These are phyloP conservation scores for Leptodermis oblonga DNA, from an alignment of 257 asterid species.

Conservation along the genomic window DNA sequence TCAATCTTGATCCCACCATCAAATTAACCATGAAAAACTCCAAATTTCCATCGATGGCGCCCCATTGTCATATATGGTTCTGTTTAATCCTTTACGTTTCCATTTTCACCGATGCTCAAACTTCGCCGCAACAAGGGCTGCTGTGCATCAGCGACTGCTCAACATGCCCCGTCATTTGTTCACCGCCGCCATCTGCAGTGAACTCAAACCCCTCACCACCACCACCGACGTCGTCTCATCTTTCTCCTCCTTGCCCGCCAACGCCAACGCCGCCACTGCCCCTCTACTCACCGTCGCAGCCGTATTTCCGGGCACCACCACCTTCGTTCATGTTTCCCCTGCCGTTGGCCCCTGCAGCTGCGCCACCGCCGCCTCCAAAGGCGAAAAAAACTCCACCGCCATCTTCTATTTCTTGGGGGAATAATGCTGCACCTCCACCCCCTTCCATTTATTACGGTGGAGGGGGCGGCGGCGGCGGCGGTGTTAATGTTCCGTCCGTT, in stretches of 20 bases:
- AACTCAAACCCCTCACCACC: constrained; percentile 22
- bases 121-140: constrained; percentile 28
- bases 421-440: constrained; percentile 12
- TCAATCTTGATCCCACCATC: constrained; percentile 17
- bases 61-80: constrained; percentile 16
- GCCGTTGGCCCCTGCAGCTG: constrained; percentile 30
- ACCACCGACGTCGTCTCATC: constrained; percentile 13
- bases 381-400: constrained; percentile 25
- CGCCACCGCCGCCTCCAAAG: constrained; percentile 29
- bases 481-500: constrained; percentile 22
- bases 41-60: constrained; percentile 13
- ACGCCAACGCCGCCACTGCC: constrained; percentile 40
- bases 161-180: constrained; percentile 72
- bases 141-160: constrained; percentile 69
- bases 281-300: constrained; percentile 38
- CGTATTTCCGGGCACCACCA: constrained; percentile 37
- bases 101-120: constrained; percentile 24
- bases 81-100: constrained; percentile 25
- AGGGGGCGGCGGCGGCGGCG: constrained; percentile 4
- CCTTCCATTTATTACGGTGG: constrained; percentile 11
- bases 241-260: constrained; percentile 19
- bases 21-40: constrained; percentile 24
- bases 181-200: constrained; percentile 53
- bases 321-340: constrained; percentile 23
- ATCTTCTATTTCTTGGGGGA: constrained; percentile 17